phyloP scores from a whole-genome alignment of 805 yeast species.

The Saccharomycopsis javanensis region DNA sequence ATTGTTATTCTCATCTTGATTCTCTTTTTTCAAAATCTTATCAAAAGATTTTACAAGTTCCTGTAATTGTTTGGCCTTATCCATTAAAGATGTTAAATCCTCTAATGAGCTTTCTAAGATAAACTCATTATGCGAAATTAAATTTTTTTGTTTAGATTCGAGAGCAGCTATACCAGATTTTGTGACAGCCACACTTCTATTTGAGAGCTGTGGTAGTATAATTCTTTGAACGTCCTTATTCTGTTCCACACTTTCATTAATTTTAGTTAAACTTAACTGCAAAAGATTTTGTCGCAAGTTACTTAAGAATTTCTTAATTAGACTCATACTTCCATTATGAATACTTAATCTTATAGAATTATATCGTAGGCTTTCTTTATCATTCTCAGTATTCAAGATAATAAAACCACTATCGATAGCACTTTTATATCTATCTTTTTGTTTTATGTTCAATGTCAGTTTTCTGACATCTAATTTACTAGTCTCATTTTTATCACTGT shows the following conservation, averaged over 20 bases:
- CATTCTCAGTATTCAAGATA: conserved; percentile 3
- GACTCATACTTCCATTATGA: background rate
- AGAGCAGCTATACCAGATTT: conserved; percentile 64
- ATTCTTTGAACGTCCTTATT: conserved; percentile 15
- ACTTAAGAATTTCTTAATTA: conserved; percentile 5
- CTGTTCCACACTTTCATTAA: background rate
- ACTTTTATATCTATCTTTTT: background rate
- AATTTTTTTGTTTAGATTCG: conserved; percentile 45
- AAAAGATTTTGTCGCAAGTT: conserved; percentile 11
- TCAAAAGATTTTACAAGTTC: conserved; percentile 36
- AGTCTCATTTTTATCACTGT: background rate
- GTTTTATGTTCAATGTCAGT: background rate
- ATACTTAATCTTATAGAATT: conserved; percentile 18
- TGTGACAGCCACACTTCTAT: background rate
- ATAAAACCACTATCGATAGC: conserved; percentile 1
- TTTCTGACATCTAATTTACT: too few relatives aligned
- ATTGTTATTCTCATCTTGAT: conserved; percentile 20
- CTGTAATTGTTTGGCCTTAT: conserved; percentile 67
- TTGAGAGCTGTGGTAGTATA: conserved; percentile 4
- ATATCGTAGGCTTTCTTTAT: conserved; percentile 21
- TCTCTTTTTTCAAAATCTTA: conserved; percentile 18
- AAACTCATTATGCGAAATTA: conserved; percentile 47
- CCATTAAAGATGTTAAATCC: conserved; percentile 67
- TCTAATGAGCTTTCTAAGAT: conserved; percentile 60
- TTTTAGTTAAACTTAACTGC: conserved; percentile 1